These are phyloP conservation scores for Globisporangium canariense DNA, from an alignment of 352 stramenopile genomes.

Conservation along the genomic window DNA sequence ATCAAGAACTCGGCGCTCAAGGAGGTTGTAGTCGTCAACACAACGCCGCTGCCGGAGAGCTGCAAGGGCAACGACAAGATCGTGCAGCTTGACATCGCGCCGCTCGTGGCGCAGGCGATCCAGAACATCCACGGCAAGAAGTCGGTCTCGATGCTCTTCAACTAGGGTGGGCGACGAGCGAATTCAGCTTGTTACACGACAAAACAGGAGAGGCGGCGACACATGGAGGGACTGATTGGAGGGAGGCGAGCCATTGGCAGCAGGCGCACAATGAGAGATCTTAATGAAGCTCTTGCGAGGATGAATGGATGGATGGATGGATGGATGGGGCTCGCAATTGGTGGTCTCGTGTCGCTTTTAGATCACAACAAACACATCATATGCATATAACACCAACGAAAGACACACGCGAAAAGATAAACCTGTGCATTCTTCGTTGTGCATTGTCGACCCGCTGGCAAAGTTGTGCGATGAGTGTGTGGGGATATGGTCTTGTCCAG, in stretches of 20 bases:
- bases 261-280: neutral
- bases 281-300: neutral
- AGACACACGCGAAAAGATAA: slow-evolving; percentile 7
- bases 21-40: slow-evolving; percentile 91
- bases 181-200: neutral
- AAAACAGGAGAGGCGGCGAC: neutral
- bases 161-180: slow-evolving; percentile 62
- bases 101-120: slow-evolving; percentile 98
- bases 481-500: too few relatives aligned
- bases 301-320: neutral
- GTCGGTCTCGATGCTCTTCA: slow-evolving; percentile 99
- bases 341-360: slow-evolving; percentile 1
- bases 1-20: slow-evolving; percentile 91
- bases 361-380: slow-evolving; percentile 3
- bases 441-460: too few relatives aligned
- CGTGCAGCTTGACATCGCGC: slow-evolving; percentile 96
- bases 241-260: neutral
- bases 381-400: slow-evolving; percentile 1
- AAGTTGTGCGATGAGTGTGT: too few relatives aligned
- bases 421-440: neutral
- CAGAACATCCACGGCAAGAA: slow-evolving; percentile 99
- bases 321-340: neutral
- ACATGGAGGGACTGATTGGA: neutral
- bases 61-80: slow-evolving; percentile 97
- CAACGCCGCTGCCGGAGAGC: slow-evolving; percentile 77